Conservation (phyloP, 2,329 filamentous ascomycete species). For the Pezicula rhizophila region DNA sequence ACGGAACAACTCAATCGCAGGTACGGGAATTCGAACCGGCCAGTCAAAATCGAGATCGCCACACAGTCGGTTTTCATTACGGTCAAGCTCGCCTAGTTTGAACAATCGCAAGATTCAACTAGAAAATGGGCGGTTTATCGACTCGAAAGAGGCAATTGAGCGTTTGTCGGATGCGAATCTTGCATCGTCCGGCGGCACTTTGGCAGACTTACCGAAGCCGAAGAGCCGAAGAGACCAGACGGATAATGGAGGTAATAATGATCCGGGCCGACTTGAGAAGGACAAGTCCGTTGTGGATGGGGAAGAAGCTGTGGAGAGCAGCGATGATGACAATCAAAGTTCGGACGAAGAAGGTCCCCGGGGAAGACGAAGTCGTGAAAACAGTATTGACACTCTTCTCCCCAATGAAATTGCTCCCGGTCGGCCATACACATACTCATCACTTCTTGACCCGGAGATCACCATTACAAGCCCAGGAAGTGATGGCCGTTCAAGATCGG, state of each 20-base stretch:
- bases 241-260: slow-evolving; percentile 13
- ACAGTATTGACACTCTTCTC: slow-evolving; percentile 20
- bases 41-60: slow-evolving; percentile 24
- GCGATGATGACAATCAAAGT: slow-evolving; percentile 31
- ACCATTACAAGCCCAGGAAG: slow-evolving; percentile 58
- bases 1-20: slow-evolving; percentile 18
- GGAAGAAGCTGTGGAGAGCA: slow-evolving; percentile 25
- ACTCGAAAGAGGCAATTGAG: slow-evolving; percentile 65
- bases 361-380: slow-evolving; percentile 45
- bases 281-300: slow-evolving; percentile 21
- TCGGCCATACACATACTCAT: slow-evolving; percentile 22
- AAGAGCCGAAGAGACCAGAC: slow-evolving; percentile 18
- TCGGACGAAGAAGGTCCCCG: slow-evolving; percentile 62
- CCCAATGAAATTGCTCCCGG: slow-evolving; percentile 14
- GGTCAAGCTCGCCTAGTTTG: slow-evolving; percentile 23
- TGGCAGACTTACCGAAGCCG: slow-evolving; percentile 39
- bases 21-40: slow-evolving; percentile 11
- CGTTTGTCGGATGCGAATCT: slow-evolving; percentile 67
- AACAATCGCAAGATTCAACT: slow-evolving; percentile 27
- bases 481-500: slow-evolving; percentile 46
- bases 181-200: slow-evolving; percentile 53
- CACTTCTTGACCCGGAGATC: slow-evolving; percentile 52
- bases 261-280: slow-evolving; percentile 21
- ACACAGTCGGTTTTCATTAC: slow-evolving; percentile 21
- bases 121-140: slow-evolving; percentile 55